Evolutionary conservation across 2,329 filamentous ascomycete genomes (phyloP).

Genomic region (Verticillium isaacii): DNA sequence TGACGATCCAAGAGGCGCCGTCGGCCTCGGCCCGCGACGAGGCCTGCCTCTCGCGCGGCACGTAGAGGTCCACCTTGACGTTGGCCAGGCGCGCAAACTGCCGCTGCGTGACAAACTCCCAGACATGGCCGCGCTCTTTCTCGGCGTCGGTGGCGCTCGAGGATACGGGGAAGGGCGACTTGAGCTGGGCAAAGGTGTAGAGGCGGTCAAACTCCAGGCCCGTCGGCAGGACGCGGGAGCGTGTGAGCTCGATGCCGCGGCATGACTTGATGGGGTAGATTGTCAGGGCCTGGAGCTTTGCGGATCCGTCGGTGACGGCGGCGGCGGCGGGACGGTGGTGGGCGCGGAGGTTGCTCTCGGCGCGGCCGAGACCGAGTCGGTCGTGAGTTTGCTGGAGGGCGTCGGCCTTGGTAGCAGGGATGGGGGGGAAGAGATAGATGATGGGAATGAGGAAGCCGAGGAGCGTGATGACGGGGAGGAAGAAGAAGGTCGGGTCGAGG

Average conservation of each 20-base stretch:
- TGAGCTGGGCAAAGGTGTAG: slow-evolving; percentile 73
- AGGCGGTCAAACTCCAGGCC: slow-evolving; percentile 78
- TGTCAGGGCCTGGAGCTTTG: slow-evolving; percentile 58
- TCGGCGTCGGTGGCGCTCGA: slow-evolving; percentile 26
- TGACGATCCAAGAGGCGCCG: slow-evolving; percentile 55
- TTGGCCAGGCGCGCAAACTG: slow-evolving; percentile 67
- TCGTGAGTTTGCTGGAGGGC: slow-evolving; percentile 51
- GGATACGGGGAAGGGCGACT: slow-evolving; percentile 39
- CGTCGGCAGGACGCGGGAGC: slow-evolving; percentile 58
- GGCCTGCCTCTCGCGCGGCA: slow-evolving; percentile 45
- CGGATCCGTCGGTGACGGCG: neutral
- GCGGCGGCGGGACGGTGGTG: slow-evolving; percentile 10
- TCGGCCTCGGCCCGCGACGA: slow-evolving; percentile 34
- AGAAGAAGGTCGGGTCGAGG: slow-evolving; percentile 22
- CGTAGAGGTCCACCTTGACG: slow-evolving; percentile 63
- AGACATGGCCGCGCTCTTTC: slow-evolving; percentile 41
- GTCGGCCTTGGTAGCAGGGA: slow-evolving; percentile 47
- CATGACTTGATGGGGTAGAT: slow-evolving; percentile 85
- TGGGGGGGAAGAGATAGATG: slow-evolving; percentile 49
- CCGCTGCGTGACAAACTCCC: slow-evolving; percentile 69
- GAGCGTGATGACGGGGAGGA: slow-evolving; percentile 38
- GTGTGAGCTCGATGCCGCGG: slow-evolving; percentile 65
- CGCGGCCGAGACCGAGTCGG: slow-evolving; percentile 35
- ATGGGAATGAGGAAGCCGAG: slow-evolving; percentile 49
- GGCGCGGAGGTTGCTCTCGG: slow-evolving; percentile 30